Evolutionary conservation across 176 grass and related monocot genomes (phyloP).

Genomic region (Alloteropsis semialata): DNA sequence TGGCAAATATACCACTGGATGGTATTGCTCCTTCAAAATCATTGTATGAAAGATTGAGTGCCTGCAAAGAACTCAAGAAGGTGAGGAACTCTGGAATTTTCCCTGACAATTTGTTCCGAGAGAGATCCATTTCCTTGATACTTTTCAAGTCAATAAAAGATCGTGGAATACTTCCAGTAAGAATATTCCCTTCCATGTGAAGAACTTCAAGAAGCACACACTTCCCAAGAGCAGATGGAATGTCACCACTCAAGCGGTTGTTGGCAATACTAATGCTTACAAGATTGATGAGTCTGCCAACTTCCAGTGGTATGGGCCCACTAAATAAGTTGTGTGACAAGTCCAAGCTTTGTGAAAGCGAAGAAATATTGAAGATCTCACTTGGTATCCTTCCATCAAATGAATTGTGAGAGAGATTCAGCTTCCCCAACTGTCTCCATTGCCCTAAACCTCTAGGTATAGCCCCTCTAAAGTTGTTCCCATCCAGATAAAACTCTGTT

Average conservation of each 20-base stretch:
- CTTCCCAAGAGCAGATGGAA: slow-evolving; percentile 39
- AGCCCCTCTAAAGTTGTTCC: slow-evolving; percentile 34
- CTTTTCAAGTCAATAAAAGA: slow-evolving; percentile 39
- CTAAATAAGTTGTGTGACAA: slow-evolving; percentile 35
- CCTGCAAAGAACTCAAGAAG: neutral
- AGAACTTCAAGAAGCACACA: slow-evolving; percentile 51
- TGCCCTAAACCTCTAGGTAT: slow-evolving; percentile 38
- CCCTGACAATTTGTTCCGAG: slow-evolving; percentile 44
- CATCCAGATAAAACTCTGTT: neutral
- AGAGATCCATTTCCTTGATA: slow-evolving; percentile 48
- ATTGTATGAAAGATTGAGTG: slow-evolving; percentile 45
- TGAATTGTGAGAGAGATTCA: slow-evolving; percentile 33
- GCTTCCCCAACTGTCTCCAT: slow-evolving; percentile 9
- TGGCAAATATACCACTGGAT: slow-evolving; percentile 39
- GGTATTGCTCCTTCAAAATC: slow-evolving; percentile 37
- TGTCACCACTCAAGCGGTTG: slow-evolving; percentile 31
- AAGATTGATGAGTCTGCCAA: slow-evolving; percentile 32
- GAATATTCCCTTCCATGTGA: slow-evolving; percentile 44
- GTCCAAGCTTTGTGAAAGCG: slow-evolving; percentile 10
- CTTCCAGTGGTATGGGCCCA: neutral
- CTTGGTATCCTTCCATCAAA: slow-evolving; percentile 29
- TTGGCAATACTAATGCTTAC: slow-evolving; percentile 12
- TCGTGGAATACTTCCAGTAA: slow-evolving; percentile 48
- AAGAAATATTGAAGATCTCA: slow-evolving; percentile 28
- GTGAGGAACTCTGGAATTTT: slow-evolving; percentile 46